Conservation (phyloP, 2,329 filamentous ascomycete genomes). For the Hypoxylon sp. region DNA sequence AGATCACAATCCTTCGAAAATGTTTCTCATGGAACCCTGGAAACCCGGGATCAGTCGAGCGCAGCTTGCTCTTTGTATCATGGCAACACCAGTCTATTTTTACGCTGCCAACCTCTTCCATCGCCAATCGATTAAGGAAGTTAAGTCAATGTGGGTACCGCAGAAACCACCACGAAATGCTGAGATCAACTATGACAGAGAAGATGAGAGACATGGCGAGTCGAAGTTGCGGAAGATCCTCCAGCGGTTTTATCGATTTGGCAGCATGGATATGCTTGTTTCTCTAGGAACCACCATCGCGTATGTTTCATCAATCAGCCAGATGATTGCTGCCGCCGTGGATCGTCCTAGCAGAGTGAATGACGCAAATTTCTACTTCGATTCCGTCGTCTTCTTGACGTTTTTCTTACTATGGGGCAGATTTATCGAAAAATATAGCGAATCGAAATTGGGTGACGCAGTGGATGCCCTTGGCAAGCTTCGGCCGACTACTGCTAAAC, state of each 20-base stretch:
- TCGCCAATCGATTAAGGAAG: slow-evolving; percentile 80
- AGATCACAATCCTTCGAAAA: slow-evolving; percentile 68
- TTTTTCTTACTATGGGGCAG: slow-evolving; percentile 84
- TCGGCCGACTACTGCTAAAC: slow-evolving; percentile 80
- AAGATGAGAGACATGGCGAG: slow-evolving; percentile 65
- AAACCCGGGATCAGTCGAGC: slow-evolving; percentile 80
- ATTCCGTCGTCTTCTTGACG: slow-evolving; percentile 92
- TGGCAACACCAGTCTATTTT: slow-evolving; percentile 90
- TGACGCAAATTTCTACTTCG: slow-evolving; percentile 81
- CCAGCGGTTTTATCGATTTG: slow-evolving; percentile 89
- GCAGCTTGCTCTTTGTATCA: slow-evolving; percentile 83
- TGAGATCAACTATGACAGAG: slow-evolving; percentile 3
- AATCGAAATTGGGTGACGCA: slow-evolving; percentile 89
- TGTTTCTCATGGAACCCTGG: slow-evolving; percentile 79
- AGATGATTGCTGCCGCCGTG: slow-evolving; percentile 77
- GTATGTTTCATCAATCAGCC: slow-evolving; percentile 84
- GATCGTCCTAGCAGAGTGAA: slow-evolving; percentile 57
- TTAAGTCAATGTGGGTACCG: slow-evolving; percentile 81
- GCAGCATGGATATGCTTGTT: slow-evolving; percentile 96
- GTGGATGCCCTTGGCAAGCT: slow-evolving; percentile 84
- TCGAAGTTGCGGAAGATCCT: slow-evolving; percentile 60
- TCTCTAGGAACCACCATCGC: slow-evolving; percentile 90
- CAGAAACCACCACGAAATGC: slow-evolving; percentile 66
- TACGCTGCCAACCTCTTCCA: slow-evolving; percentile 91
- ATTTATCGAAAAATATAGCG: slow-evolving; percentile 91